Base-by-base conservation (phyloP, 2,329 filamentous ascomycete species). In the Scedosporium apiospermum region DNA sequence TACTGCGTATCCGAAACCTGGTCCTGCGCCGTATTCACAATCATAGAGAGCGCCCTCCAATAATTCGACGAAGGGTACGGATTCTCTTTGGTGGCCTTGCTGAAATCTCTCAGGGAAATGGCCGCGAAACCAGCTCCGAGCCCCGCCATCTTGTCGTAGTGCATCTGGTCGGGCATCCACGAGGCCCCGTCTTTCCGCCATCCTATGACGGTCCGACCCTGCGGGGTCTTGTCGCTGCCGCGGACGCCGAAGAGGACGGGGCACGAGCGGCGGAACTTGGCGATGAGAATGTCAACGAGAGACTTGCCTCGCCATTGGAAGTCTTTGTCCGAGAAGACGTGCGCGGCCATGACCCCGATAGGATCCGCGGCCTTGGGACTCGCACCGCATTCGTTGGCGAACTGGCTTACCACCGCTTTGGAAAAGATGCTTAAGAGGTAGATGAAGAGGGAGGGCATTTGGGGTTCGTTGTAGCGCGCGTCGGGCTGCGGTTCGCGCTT, bases 181-280 rank as follows among this genome's bases (percentile, higher is more conserved):
- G 76, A 75, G 5, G 81, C 79, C 7, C 77, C 80, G 12, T 85
- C 82, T 66, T 80, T 84, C 73, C 80, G 82, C 91, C 91, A 96
- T 0, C 91, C 91, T 2, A 96, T 74, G n/a, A 83, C 81, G 18
- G 74, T 67, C 12, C 87, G 83, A 1, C 91, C 91, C 10, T 79
- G 78, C 57, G 86, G 82, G 0, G 87, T 96, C 65, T 81, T 86
- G 71, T 96, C 91, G 65, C 80, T 86, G 26, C 91, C 93, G 53
- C 85, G 82, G 66, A 93, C 85, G 18, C 93, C 93, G 71, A 96
- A 98, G 0, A 99, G 78, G 1, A 92, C 87, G 0, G 95, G 93
- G 69, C 91, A 96, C 3, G 85, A 80, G 16, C 89, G 80, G 64
- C 92, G 86, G 69, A 90, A 89, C 73, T 98, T 97, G 62, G 93